Evolutionary conservation across 75 land plant species (phyloP), one percentile per base, ranked within the genome.

Genomic region (Picea glauca): DNA sequence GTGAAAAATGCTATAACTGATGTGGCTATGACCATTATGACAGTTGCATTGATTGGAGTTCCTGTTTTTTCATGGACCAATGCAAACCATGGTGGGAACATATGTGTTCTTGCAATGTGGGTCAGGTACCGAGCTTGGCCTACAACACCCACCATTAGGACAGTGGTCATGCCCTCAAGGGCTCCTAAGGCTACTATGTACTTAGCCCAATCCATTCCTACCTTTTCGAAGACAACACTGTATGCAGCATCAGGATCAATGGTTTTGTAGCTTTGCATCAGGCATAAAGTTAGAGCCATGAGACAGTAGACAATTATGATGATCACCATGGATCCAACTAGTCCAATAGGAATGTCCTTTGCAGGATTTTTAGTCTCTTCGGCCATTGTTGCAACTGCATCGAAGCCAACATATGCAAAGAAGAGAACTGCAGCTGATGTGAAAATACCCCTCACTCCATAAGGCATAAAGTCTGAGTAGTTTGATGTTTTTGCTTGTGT

Each of bases 141-240:
- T 8, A 94, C 89, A 0, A 95, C 85, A 12, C 87, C 50, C 8
- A 93, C 91, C 5, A 94, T 82, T 21, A 94, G 80, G n/a, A 91
- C 95, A 0, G 93, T 87, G 2, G 95, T 90, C 91, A 94, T 94
- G 58, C 93, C 95, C 74, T 94, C 91, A 13, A 96, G 79, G 0
- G 99, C 99, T 6, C 94, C 94, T 4, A 88, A 59, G 11, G 99
- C 92, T 17, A 96, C 99, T 2, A 96, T 76, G 81, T 94, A 96
- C 85, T 94, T 86, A 1, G 95, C 99, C 99, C 99, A 96, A 0
- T 64, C 74, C 93, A 91, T 79, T 0, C 94, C 93, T 2, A 80
- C 85, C 0, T 31, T 58, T 9, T 81, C 30, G 18, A 93, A 93
- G n/a, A 75, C 93, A 78, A 62, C 54, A 12, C 83, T 78, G 75